Conservation (phyloP, 1,284 basidiomycete species). For the Entoloma clypeatum region DNA sequence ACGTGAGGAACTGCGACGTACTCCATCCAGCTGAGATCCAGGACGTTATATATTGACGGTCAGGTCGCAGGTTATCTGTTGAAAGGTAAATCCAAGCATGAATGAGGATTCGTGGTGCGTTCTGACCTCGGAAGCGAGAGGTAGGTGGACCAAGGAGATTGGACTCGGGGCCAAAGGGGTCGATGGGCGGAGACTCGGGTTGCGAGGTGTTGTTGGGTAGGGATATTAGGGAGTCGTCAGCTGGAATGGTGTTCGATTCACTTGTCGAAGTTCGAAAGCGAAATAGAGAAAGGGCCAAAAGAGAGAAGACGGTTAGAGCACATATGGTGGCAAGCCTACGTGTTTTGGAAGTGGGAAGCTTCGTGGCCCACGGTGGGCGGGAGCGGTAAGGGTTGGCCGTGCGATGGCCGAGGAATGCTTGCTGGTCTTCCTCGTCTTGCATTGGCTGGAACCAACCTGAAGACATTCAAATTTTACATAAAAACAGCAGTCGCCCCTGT, state of each 20-base stretch:
- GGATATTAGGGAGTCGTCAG: conserved; percentile 3
- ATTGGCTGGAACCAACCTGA: too few species aligned
- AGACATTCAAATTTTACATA: too few species aligned
- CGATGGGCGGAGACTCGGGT: conserved; percentile 12
- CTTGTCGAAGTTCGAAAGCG: conserved; percentile 23
- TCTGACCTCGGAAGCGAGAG: conserved; percentile 47
- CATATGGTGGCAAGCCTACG: conserved; percentile 10
- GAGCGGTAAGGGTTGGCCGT: conserved; percentile 1
- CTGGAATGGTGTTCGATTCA: conserved; percentile 10
- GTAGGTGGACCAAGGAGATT: conserved; percentile 51
- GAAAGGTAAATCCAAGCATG: conserved; percentile 1
- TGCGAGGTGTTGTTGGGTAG: conserved; percentile 1
- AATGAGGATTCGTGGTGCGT: not conserved
- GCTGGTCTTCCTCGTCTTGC: too few species aligned
- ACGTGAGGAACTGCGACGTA: conserved; percentile 28
- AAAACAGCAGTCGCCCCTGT: too few species aligned
- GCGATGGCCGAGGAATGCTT: too few species aligned
- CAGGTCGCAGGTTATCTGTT: conserved; percentile 47
- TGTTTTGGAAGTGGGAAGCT: conserved; percentile 9
- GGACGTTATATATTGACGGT: conserved; percentile 61
- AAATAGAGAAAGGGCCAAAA: conserved; percentile 33
- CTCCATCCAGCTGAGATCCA: conserved; percentile 73
- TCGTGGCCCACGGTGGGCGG: conserved; percentile 7
- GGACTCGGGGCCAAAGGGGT: conserved; percentile 25
- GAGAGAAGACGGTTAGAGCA: conserved; percentile 32